Conservation (phyloP, 1,284 basidiomycete genomes). For the Takashimella tepidaria region DNA sequence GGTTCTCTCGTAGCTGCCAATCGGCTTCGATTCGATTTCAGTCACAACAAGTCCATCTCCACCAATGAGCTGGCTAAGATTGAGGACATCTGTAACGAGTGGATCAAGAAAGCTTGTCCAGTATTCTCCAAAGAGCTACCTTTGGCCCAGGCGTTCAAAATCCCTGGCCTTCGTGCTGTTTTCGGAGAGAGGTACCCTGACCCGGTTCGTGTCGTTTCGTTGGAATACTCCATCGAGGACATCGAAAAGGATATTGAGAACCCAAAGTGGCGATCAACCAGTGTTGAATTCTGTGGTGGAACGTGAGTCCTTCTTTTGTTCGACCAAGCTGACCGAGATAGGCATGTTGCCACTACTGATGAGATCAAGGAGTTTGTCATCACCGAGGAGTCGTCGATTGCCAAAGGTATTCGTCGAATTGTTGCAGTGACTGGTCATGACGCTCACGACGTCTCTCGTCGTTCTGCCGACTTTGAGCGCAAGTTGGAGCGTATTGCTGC, state of each 20-base stretch:
- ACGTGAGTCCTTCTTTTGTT: constrained; percentile 59
- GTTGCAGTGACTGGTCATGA: constrained; percentile 93
- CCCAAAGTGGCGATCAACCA: constrained; percentile 82
- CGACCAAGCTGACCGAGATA: constrained; percentile 34
- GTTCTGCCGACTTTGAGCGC: constrained; percentile 62
- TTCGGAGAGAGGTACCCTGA: constrained; percentile 98
- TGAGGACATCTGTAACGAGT: constrained; percentile 76
- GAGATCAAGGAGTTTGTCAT: constrained; percentile 96
- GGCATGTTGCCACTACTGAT: constrained; percentile 88
- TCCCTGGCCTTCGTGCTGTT: constrained; percentile 89
- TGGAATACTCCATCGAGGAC: constrained; percentile 82
- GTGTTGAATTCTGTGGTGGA: constrained; percentile 96
- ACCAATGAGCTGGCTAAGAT: constrained; percentile 73
- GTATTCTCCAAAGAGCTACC: constrained; percentile 85
- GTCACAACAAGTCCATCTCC: constrained; percentile 82
- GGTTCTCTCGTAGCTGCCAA: constrained; percentile 93
- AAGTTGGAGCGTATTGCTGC: constrained; percentile 63
- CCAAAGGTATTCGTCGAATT: constrained; percentile 93
- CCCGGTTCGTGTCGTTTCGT: constrained; percentile 88
- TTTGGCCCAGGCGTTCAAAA: constrained; percentile 75
- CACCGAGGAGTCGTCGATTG: constrained; percentile 92
- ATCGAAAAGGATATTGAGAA: constrained; percentile 80
- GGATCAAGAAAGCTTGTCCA: constrained; percentile 82
- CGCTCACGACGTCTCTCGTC: constrained; percentile 71
- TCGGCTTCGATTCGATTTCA: constrained; percentile 97